A percentile compares a stretch with the other conserved stretches of the same genome.
These are phyloP conservation scores for Erodium trifolium DNA, from an alignment of 441 rosid genomes.

Conservation along the genomic window DNA sequence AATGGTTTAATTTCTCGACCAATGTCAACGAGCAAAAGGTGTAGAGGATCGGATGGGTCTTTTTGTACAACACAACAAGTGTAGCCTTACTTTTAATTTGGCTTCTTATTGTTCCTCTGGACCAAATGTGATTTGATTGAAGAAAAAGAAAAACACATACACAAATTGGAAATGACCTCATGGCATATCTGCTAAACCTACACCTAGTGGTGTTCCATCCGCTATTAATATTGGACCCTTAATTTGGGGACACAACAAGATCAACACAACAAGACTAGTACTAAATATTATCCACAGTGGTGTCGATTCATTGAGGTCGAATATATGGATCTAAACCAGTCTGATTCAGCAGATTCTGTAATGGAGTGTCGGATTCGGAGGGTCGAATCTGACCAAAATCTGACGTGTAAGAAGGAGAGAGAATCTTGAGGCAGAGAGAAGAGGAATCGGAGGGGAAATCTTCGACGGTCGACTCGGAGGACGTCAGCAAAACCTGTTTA, in stretches of 20 bases:
- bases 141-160: neutral
- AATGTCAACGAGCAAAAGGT: neutral
- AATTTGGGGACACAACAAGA: neutral
- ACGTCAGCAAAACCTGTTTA: no score
- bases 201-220: neutral
- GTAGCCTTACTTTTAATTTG: neutral
- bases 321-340: no score
- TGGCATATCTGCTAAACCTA: neutral
- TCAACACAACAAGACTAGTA: neutral
- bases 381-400: no score
- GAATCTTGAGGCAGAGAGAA: no score
- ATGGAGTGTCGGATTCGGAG: no score
- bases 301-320: no score
- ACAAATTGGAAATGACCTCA: neutral
- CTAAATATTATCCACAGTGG: no score
- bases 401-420: no score
- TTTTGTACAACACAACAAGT: conserved; percentile 1
- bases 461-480: no score
- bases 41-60: neutral
- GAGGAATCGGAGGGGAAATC: no score
- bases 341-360: no score
- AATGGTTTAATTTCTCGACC: neutral
- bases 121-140: neutral
- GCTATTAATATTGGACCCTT: neutral
- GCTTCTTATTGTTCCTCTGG: neutral